Percentiles rank a stretch among this genome's conserved stretches.
Evolutionary conservation across 2,329 filamentous ascomycete genomes (phyloP).

Genomic region (Trichoderma polysporum): DNA sequence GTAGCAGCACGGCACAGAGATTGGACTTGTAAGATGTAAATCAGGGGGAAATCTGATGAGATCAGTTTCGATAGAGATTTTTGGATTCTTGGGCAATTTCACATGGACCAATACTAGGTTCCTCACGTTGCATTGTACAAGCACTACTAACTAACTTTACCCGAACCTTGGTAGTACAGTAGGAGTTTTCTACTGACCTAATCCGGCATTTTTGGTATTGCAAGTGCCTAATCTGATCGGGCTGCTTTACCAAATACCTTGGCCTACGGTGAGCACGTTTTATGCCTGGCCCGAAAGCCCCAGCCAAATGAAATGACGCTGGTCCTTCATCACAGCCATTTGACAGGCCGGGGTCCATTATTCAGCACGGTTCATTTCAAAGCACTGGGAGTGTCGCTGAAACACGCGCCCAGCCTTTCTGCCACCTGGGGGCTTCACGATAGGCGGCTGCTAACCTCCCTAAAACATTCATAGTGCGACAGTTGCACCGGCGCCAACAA

Average conservation of each 20-base stretch:
- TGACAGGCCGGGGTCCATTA: slow-evolving; percentile 4
- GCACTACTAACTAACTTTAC: no score
- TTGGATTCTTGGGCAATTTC: neutral
- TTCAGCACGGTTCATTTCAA: slow-evolving; percentile 7
- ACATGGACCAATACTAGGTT: neutral
- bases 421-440: neutral
- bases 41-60: neutral
- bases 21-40: neutral
- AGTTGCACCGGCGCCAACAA: slow-evolving; percentile 2
- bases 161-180: neutral
- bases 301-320: slow-evolving; percentile 10
- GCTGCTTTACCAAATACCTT: no score
- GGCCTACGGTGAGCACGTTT: no score
- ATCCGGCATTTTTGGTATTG: no score
- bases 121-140: neutral
- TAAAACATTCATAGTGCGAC: slow-evolving; percentile 11
- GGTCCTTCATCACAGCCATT: slow-evolving; percentile 14
- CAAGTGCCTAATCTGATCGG: no score
- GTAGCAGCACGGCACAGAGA: neutral
- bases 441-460: slow-evolving; percentile 1
- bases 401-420: neutral
- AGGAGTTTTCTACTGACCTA: neutral
- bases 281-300: neutral
- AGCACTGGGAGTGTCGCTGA: neutral
- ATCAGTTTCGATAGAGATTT: neutral